These are phyloP conservation scores for Plenodomus biglobosus DNA, from an alignment of 2,329 filamentous ascomycete genomes.

Conservation along the genomic window DNA sequence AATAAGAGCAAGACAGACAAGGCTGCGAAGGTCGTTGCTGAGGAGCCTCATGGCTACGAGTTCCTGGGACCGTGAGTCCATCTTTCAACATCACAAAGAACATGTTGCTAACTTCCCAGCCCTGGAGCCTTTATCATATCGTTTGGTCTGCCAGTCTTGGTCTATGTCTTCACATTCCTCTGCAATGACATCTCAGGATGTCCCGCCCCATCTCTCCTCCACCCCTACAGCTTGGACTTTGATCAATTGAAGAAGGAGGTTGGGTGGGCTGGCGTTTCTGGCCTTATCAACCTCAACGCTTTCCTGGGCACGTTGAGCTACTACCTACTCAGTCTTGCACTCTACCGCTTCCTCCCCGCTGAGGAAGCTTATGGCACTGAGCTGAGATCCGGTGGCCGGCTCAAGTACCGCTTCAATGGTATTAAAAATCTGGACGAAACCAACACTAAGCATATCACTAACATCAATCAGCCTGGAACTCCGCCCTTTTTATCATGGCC, in stretches of 20 bases:
- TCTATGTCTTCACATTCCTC: slow-evolving; percentile 77
- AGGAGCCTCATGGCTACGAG: slow-evolving; percentile 44
- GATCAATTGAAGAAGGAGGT: slow-evolving; percentile 75
- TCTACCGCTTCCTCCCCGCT: slow-evolving; percentile 78
- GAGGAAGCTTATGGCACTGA: slow-evolving; percentile 69
- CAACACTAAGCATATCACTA: slow-evolving; percentile 5
- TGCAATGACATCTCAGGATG: slow-evolving; percentile 95
- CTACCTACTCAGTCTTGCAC: slow-evolving; percentile 71
- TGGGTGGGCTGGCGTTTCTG: slow-evolving; percentile 77
- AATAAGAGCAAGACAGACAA: slow-evolving; percentile 25
- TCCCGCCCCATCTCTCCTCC: slow-evolving; percentile 77
- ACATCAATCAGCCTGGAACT: slow-evolving; percentile 65
- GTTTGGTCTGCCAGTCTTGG: slow-evolving; percentile 75
- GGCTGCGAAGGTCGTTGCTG: slow-evolving; percentile 17
- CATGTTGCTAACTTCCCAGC: slow-evolving; percentile 50
- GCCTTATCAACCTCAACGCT: slow-evolving; percentile 69
- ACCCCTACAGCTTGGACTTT: slow-evolving; percentile 69
- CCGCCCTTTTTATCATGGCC: slow-evolving; percentile 72
- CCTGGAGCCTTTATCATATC: slow-evolving; percentile 76
- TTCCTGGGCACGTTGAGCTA: slow-evolving; percentile 73
- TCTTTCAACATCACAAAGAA: background rate
- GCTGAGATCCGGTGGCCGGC: slow-evolving; percentile 68
- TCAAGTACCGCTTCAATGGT: slow-evolving; percentile 76
- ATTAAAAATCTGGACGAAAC: slow-evolving; percentile 15
- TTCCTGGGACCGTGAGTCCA: slow-evolving; percentile 45